Evolutionary conservation across 108 stramenopile genomes (phyloP).

Genomic region (Bacterosira constricta): DNA sequence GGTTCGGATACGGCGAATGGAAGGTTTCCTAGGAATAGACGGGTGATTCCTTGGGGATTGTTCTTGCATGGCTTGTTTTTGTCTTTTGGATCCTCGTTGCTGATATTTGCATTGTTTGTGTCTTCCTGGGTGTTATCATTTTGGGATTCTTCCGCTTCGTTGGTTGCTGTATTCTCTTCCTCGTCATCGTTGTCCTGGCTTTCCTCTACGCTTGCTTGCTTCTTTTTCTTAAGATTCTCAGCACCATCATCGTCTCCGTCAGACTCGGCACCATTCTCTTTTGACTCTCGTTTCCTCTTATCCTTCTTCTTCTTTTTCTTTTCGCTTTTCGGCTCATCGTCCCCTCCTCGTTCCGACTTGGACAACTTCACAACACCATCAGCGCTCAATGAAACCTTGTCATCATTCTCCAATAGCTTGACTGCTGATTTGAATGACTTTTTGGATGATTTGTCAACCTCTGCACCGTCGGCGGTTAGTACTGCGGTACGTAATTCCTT

Average conservation of each 20-base stretch:
- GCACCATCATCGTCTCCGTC: conserved; percentile 14
- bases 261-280: conserved; percentile 8
- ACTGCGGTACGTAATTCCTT: conserved; percentile 41
- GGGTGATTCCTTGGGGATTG: conserved; percentile 85
- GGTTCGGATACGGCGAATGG: conserved; percentile 85
- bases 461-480: conserved; percentile 29
- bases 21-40: conserved; percentile 88
- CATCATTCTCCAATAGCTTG: conserved; percentile 57
- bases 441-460: conserved; percentile 75
- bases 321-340: conserved; percentile 18
- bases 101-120: conserved; percentile 7
- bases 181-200: conserved; percentile 15
- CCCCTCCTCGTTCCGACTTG: conserved; percentile 46
- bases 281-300: conserved; percentile 26
- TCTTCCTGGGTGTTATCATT: conserved; percentile 15
- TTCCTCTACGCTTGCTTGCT: neutral
- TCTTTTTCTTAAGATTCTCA: conserved; percentile 2
- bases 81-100: conserved; percentile 31
- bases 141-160: conserved; percentile 13
- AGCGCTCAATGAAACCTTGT: conserved; percentile 56
- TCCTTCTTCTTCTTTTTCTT: conserved; percentile 53
- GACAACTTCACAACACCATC: conserved; percentile 67
- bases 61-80: conserved; percentile 81
- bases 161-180: conserved; percentile 14
- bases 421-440: conserved; percentile 83